Evolutionary conservation across 148 eudicot genomes (phyloP).

Genomic region (Chenopodium berlandieri): DNA sequence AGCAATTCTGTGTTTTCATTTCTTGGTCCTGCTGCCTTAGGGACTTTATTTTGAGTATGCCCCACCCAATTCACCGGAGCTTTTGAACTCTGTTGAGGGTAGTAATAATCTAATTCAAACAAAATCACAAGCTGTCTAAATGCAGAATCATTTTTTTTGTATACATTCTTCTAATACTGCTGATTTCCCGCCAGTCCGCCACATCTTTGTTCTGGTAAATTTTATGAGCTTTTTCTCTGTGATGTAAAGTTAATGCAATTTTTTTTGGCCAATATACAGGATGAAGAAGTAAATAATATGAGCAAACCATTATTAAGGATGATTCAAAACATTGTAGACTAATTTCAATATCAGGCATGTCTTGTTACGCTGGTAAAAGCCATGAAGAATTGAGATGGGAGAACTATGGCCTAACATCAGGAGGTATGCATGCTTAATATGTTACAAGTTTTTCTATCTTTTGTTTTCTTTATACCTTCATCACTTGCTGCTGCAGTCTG

Average conservation of each 20-base stretch:
- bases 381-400: constrained; percentile 58
- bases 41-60: not conserved
- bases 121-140: not conserved
- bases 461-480: not conserved
- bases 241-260: constrained; percentile 31
- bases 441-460: not conserved
- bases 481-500: not conserved
- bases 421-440: constrained; percentile 34
- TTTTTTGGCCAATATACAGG: constrained; percentile 17
- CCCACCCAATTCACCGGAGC: too few species aligned
- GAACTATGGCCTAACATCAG: constrained; percentile 28
- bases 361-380: constrained; percentile 36
- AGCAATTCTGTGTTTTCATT: not conserved
- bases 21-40: not conserved
- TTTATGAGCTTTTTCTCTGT: not conserved
- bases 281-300: constrained; percentile 23
- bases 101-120: not conserved
- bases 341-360: constrained; percentile 43
- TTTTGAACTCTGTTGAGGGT: not conserved
- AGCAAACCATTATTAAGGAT: constrained; percentile 13
- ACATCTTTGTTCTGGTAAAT: not conserved
- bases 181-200: not conserved
- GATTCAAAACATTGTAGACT: not conserved
- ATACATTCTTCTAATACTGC: too few species aligned
- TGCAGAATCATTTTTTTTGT: not conserved